Evolutionary conservation across 805 yeast species (phyloP).

Genomic region (Kodamaea restingae): DNA sequence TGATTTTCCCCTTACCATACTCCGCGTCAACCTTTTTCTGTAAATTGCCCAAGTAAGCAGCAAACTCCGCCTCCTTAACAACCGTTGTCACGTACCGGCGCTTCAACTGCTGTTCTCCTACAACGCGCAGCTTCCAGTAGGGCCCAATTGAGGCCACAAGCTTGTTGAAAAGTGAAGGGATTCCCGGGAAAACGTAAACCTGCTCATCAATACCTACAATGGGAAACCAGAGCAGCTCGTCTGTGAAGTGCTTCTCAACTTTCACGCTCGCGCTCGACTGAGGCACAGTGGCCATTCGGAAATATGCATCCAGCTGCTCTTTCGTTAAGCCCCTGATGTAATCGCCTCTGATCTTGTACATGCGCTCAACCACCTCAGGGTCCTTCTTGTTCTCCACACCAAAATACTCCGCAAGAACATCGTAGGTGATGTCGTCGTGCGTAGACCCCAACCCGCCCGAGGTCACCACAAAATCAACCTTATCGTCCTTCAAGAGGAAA

Average conservation of each 20-base stretch:
- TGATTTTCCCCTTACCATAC: conserved; percentile 39
- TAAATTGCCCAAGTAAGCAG: conserved; percentile 53
- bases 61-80: conserved; percentile 61
- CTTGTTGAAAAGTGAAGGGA: conserved; percentile 66
- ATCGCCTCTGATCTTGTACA: conserved; percentile 47
- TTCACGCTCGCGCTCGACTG: conserved; percentile 7
- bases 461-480: conserved; percentile 66
- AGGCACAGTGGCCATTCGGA: conserved; percentile 81
- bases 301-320: conserved; percentile 56
- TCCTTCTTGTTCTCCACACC: conserved; percentile 49
- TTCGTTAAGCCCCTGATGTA: conserved; percentile 27
- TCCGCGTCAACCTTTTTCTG: conserved; percentile 37
- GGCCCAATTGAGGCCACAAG: conserved; percentile 47
- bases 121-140: conserved; percentile 25
- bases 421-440: conserved; percentile 86
- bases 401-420: conserved; percentile 65
- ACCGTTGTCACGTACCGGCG: conserved; percentile 62
- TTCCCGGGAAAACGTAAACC: conserved; percentile 77
- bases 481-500: conserved; percentile 38
- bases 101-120: conserved; percentile 13
- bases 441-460: conserved; percentile 82
- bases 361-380: conserved; percentile 53
- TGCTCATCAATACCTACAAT: conserved; percentile 62
- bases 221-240: conserved; percentile 76
- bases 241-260: conserved; percentile 41